Conservation (phyloP, 768 basidiomycete genomes). For the Termitomyces titanicus region DNA sequence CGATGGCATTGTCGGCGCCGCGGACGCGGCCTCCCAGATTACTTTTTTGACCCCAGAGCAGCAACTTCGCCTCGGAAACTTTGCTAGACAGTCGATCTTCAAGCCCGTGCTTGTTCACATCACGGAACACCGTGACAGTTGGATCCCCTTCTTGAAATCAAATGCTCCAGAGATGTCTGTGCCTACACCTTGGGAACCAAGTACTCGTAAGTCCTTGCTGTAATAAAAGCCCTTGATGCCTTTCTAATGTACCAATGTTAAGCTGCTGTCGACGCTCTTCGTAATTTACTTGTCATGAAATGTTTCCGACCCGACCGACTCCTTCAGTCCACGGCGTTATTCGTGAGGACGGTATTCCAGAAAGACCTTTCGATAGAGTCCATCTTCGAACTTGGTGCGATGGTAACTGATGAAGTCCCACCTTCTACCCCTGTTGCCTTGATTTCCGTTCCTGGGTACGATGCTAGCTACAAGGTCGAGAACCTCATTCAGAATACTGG, state of each 20-base stretch:
- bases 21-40: constrained; percentile 31
- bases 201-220: constrained; percentile 59
- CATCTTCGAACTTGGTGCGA: constrained; percentile 67
- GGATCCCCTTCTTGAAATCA: constrained; percentile 71
- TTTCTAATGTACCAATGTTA: constrained; percentile 10
- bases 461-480: constrained; percentile 97
- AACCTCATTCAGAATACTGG: constrained; percentile 77
- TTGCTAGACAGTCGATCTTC: constrained; percentile 73
- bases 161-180: constrained; percentile 62
- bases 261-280: constrained; percentile 75
- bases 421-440: constrained; percentile 84
- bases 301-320: constrained; percentile 92
- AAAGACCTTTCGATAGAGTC: constrained; percentile 74
- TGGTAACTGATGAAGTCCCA: constrained; percentile 78
- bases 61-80: constrained; percentile 60
- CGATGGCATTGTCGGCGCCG: constrained; percentile 47
- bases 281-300: constrained; percentile 77
- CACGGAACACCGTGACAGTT: constrained; percentile 55
- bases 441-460: constrained; percentile 93
- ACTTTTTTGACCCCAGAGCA: constrained; percentile 66
- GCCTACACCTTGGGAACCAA: constrained; percentile 77
- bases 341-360: constrained; percentile 75
- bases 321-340: constrained; percentile 73
- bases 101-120: constrained; percentile 69
- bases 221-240: not conserved